Evolutionary conservation across 73 alveolate species (phyloP), one percentile per base, ranked within the genome.

Genomic region (Chromera velia): DNA sequence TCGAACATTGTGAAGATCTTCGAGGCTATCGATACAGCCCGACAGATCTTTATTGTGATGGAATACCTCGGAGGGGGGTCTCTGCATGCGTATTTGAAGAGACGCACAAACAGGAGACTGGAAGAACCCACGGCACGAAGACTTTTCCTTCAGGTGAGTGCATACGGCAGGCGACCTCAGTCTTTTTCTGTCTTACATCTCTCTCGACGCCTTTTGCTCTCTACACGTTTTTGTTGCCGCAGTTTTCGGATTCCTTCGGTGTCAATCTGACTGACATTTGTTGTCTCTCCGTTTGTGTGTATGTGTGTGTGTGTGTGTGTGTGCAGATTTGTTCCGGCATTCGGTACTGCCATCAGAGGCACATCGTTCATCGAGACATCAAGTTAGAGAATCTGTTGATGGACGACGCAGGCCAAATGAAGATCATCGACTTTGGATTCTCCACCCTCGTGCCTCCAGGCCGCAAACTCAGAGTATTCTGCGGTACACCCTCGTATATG

Each of bases 31-130:
- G 90, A 89, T 70, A 89, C 96, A 31, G 83, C 90, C 27, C 90
- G 83, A 70, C 85, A 92, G 79, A 86, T 93, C 45, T 93, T 88
- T 83, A 70, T 93, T 40, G 86, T 93, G 48, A 83, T 87, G 88
- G 98, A 93, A 74, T 93, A 85, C 83, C 88, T 88, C 18, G 82
- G 87, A 34, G 98, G 98, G 19, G 94, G 92, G 28, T 87, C 91
- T 9, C 88, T 91, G 19, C 86, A 79, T 47, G 79, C 69, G 74
- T 79, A 70, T 46, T 28, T 88, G 47, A 89, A 93, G 74, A 82
- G 83, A 67, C 75, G 73, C 48, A 70, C 85, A 55, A 83, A 76
- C 34, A 77, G 82, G 46, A 88, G 94, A 75, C 78, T 92, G 24
- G 91, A 87, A 24, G 98, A 94, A 72, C 81, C 92, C 34, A 80